These are phyloP conservation scores for Cyathus striatus DNA, from an alignment of 768 basidiomycete species.

Conservation along the genomic window DNA sequence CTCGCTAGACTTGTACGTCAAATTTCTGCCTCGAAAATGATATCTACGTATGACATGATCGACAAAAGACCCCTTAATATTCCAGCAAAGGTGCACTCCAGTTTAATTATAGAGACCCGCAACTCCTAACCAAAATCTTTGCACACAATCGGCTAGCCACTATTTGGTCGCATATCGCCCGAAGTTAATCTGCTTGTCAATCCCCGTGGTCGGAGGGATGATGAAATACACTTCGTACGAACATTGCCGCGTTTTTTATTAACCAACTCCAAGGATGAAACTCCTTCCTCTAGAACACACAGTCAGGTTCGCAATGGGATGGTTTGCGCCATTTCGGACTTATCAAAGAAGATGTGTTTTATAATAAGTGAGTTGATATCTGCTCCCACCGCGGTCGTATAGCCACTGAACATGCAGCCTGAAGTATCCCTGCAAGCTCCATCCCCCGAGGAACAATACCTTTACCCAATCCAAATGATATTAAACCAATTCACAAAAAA, in stretches of 20 bases:
- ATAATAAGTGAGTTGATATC: constrained; percentile 48
- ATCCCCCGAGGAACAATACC: constrained; percentile 40
- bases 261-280: neutral
- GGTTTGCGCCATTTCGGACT: constrained; percentile 58
- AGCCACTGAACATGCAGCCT: no score
- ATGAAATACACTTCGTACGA: constrained; percentile 54
- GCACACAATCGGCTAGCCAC: constrained; percentile 32
- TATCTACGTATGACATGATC: neutral
- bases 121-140: neutral
- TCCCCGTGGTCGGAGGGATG: constrained; percentile 31
- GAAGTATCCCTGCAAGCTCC: constrained; percentile 36
- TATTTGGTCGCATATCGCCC: constrained; percentile 51
- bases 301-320: constrained; percentile 71
- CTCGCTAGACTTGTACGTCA: constrained; percentile 58
- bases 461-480: constrained; percentile 42
- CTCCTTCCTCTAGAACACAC: constrained; percentile 51
- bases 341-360: constrained; percentile 47
- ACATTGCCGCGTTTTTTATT: neutral
- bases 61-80: constrained; percentile 60
- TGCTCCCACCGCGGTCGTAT: neutral
- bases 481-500: constrained; percentile 41
- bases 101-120: neutral
- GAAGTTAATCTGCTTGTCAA: constrained; percentile 36
- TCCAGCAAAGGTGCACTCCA: constrained; percentile 44
- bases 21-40: neutral